Conservation (phyloP, 129 eudicot species). For the Flaveria trinervia region DNA sequence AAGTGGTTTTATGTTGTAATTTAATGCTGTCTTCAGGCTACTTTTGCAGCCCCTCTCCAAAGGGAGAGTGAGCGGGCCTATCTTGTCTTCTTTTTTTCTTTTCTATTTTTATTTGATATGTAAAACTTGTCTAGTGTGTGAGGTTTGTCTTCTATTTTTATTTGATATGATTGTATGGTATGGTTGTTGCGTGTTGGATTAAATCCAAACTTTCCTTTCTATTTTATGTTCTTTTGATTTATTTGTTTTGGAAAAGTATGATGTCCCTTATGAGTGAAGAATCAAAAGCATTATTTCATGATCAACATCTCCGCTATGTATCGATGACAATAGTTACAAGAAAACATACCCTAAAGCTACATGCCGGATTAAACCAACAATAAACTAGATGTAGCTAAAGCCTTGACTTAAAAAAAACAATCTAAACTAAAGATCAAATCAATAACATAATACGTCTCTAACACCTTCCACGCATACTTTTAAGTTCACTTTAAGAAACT, state of each 20-base stretch:
- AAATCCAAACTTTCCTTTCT: conserved; percentile 18
- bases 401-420: background rate
- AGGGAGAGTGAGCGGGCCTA: conserved; percentile 72
- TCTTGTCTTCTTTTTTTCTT: background rate
- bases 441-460: background rate
- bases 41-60: conserved; percentile 76
- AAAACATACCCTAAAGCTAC: background rate
- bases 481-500: background rate
- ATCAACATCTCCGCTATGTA: no score
- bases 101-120: background rate
- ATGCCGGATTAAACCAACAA: background rate
- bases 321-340: background rate
- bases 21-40: conserved; percentile 25
- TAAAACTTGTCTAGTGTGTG: conserved; percentile 6
- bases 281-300: background rate
- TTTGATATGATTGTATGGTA: background rate
- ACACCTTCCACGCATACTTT: background rate
- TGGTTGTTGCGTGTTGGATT: background rate
- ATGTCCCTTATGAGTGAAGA: background rate
- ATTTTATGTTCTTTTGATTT: background rate
- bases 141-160: background rate
- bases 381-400: background rate
- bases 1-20: conserved; percentile 36
- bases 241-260: background rate
- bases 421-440: background rate